phyloP scores from a whole-genome alignment of 177 flowering plant genomes.

The Vitis hybrid region DNA sequence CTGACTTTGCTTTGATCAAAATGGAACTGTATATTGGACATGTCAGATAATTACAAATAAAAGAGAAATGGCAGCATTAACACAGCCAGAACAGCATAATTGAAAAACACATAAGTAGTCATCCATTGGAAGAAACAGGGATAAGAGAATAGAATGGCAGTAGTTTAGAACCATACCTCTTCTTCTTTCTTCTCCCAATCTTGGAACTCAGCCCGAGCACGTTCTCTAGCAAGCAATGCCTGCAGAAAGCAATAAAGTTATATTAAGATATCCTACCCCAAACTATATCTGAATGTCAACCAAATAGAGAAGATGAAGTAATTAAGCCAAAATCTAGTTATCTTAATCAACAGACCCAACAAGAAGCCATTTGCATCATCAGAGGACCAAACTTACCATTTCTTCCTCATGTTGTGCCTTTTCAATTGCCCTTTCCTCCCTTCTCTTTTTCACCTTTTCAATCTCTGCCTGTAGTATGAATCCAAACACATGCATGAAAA shows the following conservation, averaged over 20 bases:
- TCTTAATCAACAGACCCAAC: neutral
- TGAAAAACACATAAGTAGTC: neutral
- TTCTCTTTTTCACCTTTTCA: slow-evolving; percentile 94
- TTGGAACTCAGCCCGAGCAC: slow-evolving; percentile 94
- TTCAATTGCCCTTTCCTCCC: slow-evolving; percentile 95
- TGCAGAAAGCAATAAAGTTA: slow-evolving; percentile 20
- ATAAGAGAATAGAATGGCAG: neutral
- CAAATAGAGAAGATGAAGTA: neutral
- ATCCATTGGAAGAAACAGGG: neutral
- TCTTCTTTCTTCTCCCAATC: slow-evolving; percentile 99
- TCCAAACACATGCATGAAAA: slow-evolving; percentile 1
- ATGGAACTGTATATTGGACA: slow-evolving; percentile 68
- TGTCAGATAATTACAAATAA: slow-evolving; percentile 3
- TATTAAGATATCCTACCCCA: neutral
- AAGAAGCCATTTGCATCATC: slow-evolving; percentile 1
- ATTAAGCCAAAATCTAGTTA: neutral
- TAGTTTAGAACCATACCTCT: slow-evolving; percentile 50
- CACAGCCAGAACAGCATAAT: neutral
- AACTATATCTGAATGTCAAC: slow-evolving; percentile 1
- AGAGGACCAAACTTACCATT: slow-evolving; percentile 57
- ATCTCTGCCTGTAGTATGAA: slow-evolving; percentile 76
- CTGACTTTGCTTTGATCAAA: slow-evolving; percentile 98
- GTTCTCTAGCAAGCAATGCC: slow-evolving; percentile 90
- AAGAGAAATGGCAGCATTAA: neutral
- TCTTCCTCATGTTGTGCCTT: slow-evolving; percentile 95